phyloP scores from a whole-genome alignment of 257 asterid species.

The Linderniella brevidens region DNA sequence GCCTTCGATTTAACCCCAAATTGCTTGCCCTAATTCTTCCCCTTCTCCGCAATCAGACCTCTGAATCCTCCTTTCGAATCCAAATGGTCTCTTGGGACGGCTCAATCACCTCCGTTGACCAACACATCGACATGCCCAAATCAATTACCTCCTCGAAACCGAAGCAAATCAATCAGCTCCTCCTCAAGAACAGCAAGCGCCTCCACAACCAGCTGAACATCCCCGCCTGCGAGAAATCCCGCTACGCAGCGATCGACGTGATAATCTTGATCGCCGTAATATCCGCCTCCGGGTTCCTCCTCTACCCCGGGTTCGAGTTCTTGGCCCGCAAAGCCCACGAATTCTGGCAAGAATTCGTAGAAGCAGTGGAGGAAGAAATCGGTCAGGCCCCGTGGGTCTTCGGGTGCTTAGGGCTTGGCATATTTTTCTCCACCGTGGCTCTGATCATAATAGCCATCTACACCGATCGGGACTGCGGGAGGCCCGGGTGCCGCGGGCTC shows the following conservation, averaged over 20 bases:
- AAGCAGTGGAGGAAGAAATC: constrained; percentile 49
- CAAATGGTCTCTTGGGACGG: constrained; percentile 71
- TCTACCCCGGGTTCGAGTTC: constrained; percentile 45
- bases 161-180: constrained; percentile 38
- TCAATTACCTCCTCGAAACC: constrained; percentile 32
- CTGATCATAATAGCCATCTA: constrained; percentile 37
- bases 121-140: constrained; percentile 48
- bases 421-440: constrained; percentile 40
- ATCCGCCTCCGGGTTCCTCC: constrained; percentile 43
- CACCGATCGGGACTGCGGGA: constrained; percentile 51
- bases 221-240: constrained; percentile 63
- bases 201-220: constrained; percentile 30
- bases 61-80: constrained; percentile 8
- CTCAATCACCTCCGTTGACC: constrained; percentile 43
- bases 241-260: constrained; percentile 58
- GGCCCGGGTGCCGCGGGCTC: constrained; percentile 64
- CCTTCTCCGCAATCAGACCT: too few relatives aligned
- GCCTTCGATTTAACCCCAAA: too few relatives aligned
- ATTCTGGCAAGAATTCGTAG: constrained; percentile 28
- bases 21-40: too few relatives aligned
- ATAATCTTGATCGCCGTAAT: constrained; percentile 61
- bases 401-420: constrained; percentile 64
- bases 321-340: constrained; percentile 24
- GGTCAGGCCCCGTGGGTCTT: constrained; percentile 57
- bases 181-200: constrained; percentile 21